phyloP scores from a whole-genome alignment of 345 rosid genomes.

The Sonneratia caseolaris region DNA sequence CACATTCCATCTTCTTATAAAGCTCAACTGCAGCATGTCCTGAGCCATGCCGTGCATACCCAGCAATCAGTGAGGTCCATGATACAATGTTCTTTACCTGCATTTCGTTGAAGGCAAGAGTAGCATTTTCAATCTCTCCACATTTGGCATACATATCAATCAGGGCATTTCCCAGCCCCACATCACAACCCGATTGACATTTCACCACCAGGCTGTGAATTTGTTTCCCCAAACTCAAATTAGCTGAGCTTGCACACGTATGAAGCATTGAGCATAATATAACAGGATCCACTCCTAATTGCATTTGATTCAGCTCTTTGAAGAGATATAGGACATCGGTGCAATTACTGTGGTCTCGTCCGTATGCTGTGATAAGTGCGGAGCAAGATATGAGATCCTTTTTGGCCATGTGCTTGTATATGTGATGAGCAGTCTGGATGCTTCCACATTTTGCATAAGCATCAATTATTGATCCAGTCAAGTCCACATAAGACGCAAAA shows the following conservation, averaged over 20 bases:
- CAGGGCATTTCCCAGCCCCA: constrained; percentile 48
- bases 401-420: constrained; percentile 24
- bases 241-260: constrained; percentile 43
- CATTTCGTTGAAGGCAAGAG: constrained; percentile 39
- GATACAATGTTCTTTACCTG: constrained; percentile 49
- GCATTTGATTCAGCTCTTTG: constrained; percentile 35
- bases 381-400: constrained; percentile 56
- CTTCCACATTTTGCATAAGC: constrained; percentile 57
- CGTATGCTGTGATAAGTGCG: constrained; percentile 51
- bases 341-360: constrained; percentile 18
- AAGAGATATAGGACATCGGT: constrained; percentile 39
- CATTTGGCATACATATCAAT: constrained; percentile 74
- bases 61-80: constrained; percentile 63
- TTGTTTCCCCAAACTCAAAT: constrained; percentile 49
- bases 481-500: constrained; percentile 23
- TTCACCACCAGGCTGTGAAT: constrained; percentile 50
- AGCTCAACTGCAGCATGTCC: constrained; percentile 44
- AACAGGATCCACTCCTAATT: constrained; percentile 42
- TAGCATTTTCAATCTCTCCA: constrained; percentile 55
- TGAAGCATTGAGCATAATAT: constrained; percentile 48
- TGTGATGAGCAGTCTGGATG: constrained; percentile 31
- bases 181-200: constrained; percentile 32
- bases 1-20: constrained; percentile 42
- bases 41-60: constrained; percentile 59
- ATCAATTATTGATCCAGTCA: constrained; percentile 48